Conservation (phyloP, 2,329 filamentous ascomycete species). For the Fusarium nurragi region DNA sequence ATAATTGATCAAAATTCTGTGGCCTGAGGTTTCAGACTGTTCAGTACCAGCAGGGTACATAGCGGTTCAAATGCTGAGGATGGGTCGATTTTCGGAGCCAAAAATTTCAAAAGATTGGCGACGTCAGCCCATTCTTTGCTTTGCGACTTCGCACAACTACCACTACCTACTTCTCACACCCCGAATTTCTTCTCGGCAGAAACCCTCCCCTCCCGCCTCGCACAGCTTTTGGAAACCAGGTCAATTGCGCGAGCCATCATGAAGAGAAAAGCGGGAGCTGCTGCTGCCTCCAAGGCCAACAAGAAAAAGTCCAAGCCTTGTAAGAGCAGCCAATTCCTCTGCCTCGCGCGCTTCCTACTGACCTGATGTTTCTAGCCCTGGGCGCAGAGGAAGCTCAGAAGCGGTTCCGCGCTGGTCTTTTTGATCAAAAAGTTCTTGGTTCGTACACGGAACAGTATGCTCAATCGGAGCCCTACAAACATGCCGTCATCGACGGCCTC, state of each 20-base stretch:
- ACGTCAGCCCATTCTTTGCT: constrained; percentile 44
- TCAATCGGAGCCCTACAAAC: constrained; percentile 80
- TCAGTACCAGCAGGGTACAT: constrained; percentile 10
- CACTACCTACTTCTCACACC: not conserved
- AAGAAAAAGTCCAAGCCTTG: constrained; percentile 65
- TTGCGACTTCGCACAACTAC: constrained; percentile 27
- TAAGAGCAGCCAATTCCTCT: constrained; percentile 44
- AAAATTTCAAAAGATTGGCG: constrained; percentile 38
- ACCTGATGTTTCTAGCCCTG: constrained; percentile 52
- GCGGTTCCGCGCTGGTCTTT: constrained; percentile 73
- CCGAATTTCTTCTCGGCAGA: constrained; percentile 3
- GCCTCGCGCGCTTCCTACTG: constrained; percentile 22
- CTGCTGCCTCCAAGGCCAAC: constrained; percentile 54
- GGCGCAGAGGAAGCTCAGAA: constrained; percentile 60
- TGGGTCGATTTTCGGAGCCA: constrained; percentile 45
- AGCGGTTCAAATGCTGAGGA: constrained; percentile 18
- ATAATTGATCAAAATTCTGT: not conserved
- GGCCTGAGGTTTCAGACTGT: not conserved
- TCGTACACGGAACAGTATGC: constrained; percentile 71
- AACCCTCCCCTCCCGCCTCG: constrained; percentile 3
- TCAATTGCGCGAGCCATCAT: constrained; percentile 49
- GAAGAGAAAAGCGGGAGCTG: constrained; percentile 69
- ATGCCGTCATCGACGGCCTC: constrained; percentile 85
- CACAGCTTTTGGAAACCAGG: constrained; percentile 5
- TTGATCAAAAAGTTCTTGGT: constrained; percentile 66